Percentiles rank a stretch among this genome's conserved stretches.
Evolutionary conservation across 305 asterid species (phyloP).

Genomic region (Solanum hybrid): DNA sequence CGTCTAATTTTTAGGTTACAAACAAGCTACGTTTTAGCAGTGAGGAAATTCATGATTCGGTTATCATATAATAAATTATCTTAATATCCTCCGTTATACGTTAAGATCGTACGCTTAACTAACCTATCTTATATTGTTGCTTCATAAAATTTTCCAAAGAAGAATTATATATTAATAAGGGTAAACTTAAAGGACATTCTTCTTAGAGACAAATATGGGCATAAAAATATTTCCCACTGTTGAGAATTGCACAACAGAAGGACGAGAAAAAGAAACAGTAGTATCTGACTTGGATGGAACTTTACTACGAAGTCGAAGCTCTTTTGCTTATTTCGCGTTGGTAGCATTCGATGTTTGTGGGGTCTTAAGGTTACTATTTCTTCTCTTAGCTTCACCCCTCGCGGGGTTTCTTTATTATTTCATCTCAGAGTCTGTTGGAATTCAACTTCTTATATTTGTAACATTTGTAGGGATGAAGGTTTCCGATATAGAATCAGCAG

Average conservation of each 20-base stretch:
- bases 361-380: slow-evolving; percentile 23
- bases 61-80: background rate
- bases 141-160: background rate
- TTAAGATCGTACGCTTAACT: background rate
- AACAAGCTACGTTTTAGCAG: background rate
- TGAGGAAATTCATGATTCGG: background rate
- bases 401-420: slow-evolving; percentile 21
- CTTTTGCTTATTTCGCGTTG: slow-evolving; percentile 33
- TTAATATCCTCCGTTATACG: background rate
- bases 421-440: slow-evolving; percentile 27
- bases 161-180: background rate
- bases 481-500: slow-evolving; percentile 22
- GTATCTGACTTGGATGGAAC: background rate
- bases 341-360: slow-evolving; percentile 36
- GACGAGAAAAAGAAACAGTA: background rate
- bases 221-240: background rate
- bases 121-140: background rate
- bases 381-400: slow-evolving; percentile 24
- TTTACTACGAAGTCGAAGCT: background rate
- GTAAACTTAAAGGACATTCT: background rate
- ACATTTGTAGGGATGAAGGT: slow-evolving; percentile 26
- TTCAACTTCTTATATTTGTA: slow-evolving; percentile 22
- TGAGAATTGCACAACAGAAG: background rate
- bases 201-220: background rate
- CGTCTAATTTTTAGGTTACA: background rate